These are phyloP conservation scores for Bjerkandera adusta DNA, from an alignment of 1,284 basidiomycete genomes.

Conservation along the genomic window DNA sequence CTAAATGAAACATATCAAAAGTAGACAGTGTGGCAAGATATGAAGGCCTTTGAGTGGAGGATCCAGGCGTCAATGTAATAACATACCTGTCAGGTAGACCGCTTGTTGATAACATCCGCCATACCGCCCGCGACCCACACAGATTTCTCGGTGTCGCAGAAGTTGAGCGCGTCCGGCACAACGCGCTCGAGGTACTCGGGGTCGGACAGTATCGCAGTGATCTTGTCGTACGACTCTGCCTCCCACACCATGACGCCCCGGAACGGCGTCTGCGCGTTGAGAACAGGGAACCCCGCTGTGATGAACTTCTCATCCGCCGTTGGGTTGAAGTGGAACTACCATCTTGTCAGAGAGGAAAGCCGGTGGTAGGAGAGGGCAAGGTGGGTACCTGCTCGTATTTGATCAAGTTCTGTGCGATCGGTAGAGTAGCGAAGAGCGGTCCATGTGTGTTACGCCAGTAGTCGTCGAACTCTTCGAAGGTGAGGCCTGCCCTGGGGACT, in stretches of 20 bases:
- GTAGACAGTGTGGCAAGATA: no score
- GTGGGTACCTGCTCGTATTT: slow-evolving; percentile 23
- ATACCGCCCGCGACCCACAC: no score
- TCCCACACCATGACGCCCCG: slow-evolving; percentile 20
- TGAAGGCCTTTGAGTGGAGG: no score
- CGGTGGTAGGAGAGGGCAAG: background rate
- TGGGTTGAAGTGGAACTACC: slow-evolving; percentile 18
- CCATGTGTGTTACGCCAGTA: slow-evolving; percentile 21
- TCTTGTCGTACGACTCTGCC: slow-evolving; percentile 23
- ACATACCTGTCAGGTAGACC: no score
- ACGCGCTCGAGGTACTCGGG: slow-evolving; percentile 18
- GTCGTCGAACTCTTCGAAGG: slow-evolving; percentile 18
- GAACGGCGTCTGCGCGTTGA: slow-evolving; percentile 10
- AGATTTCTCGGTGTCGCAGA: no score
- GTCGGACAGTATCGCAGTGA: slow-evolving; percentile 19
- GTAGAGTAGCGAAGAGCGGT: slow-evolving; percentile 17
- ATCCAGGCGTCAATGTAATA: no score
- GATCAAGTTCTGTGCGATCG: slow-evolving; percentile 21
- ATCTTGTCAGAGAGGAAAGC: no score
- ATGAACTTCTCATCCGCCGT: slow-evolving; percentile 11
- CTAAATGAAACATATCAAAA: no score
- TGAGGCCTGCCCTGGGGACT: slow-evolving; percentile 14
- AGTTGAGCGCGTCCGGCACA: slow-evolving; percentile 17
- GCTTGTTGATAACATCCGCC: no score
- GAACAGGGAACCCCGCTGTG: slow-evolving; percentile 13